These are phyloP conservation scores for Fagopyrum esculentum DNA, from an alignment of 148 eudicot genomes.

Conservation along the genomic window DNA sequence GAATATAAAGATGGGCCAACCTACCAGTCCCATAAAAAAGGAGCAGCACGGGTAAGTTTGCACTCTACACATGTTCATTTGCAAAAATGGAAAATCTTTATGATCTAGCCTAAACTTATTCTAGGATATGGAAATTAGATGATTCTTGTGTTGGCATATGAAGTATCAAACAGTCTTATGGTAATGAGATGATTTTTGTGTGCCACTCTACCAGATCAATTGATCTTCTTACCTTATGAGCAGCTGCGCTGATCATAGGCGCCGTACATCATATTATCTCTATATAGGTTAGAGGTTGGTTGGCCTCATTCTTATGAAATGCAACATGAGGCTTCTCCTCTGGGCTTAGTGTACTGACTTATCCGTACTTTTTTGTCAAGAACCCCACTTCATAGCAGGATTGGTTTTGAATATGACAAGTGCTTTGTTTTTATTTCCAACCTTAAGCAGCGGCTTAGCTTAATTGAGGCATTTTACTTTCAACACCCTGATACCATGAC, in stretches of 20 bases:
- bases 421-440: neutral
- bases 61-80: neutral
- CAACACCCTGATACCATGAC: neutral
- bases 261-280: neutral
- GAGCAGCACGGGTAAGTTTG: conserved; percentile 78
- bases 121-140: neutral
- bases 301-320: neutral
- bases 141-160: neutral
- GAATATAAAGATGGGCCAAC: conserved; percentile 98
- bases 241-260: neutral
- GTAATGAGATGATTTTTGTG: neutral
- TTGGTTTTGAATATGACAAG: neutral
- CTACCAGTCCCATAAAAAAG: conserved; percentile 75
- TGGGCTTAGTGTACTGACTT: too few relatives aligned
- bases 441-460: neutral
- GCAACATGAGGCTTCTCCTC: too few relatives aligned
- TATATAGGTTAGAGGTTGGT: neutral
- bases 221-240: neutral
- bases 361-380: too few relatives aligned
- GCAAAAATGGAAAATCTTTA: neutral
- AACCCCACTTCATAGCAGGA: neutral
- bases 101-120: neutral
- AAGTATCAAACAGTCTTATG: neutral
- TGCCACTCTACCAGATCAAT: neutral
- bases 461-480: neutral